phyloP scores from a whole-genome alignment of 1,284 basidiomycete genomes.

The Ceratobasidium sp. region DNA sequence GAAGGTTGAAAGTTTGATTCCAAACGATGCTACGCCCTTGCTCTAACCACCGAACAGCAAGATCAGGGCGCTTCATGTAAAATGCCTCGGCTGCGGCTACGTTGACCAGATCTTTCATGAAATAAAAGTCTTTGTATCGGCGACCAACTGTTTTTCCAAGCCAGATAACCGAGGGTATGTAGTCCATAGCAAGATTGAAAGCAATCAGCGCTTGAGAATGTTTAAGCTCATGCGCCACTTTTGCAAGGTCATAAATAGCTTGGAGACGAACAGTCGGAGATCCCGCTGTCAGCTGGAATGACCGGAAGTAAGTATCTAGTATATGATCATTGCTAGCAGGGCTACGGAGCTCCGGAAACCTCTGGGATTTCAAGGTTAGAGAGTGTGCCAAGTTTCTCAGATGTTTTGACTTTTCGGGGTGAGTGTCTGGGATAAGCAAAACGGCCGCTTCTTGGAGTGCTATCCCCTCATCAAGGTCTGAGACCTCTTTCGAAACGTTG shows the following conservation, averaged over 20 bases:
- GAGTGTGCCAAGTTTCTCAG: neutral
- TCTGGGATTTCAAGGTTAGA: no score
- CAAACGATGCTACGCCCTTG: constrained; percentile 55
- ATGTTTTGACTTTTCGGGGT: neutral
- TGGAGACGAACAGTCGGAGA: neutral
- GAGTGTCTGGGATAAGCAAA: neutral
- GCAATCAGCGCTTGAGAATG: neutral
- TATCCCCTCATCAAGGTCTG: neutral
- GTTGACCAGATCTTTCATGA: neutral
- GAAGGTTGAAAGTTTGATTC: constrained; percentile 55
- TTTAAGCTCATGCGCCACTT: neutral
- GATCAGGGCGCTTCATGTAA: neutral
- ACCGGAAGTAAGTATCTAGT: neutral
- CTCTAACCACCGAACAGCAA: constrained; percentile 54
- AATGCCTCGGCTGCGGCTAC: constrained; percentile 23
- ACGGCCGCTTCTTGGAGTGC: neutral
- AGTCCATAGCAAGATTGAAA: neutral
- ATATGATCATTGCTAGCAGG: neutral
- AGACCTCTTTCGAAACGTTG: neutral
- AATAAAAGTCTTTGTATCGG: neutral
- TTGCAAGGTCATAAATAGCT: neutral
- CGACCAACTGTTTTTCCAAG: constrained; percentile 5
- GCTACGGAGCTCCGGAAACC: neutral
- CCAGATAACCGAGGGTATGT: constrained; percentile 28
- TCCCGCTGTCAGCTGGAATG: constrained; percentile 2